Evolutionary conservation across 2,329 filamentous ascomycete genomes (phyloP).

Genomic region (Cladosporium sp.): DNA sequence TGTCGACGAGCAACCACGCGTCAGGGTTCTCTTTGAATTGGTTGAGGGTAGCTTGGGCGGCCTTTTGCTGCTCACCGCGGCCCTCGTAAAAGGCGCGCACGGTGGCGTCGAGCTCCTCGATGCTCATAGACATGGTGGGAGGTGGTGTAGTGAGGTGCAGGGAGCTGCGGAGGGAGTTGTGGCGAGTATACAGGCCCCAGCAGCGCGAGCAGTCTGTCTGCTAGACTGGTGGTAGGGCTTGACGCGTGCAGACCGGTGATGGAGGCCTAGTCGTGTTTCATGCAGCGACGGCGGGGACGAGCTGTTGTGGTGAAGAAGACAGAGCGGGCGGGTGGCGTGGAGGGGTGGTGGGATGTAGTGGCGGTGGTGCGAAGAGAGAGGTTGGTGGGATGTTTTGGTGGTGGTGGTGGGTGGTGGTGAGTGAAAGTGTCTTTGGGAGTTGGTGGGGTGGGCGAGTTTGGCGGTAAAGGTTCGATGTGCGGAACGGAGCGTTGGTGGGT

Average conservation of each 20-base stretch:
- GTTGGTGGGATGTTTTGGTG: no score
- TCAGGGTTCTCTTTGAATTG: slow-evolving; percentile 99
- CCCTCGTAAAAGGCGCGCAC: slow-evolving; percentile 98
- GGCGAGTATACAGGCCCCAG: slow-evolving; percentile 10
- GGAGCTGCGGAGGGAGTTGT: slow-evolving; percentile 1
- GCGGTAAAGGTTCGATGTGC: slow-evolving; percentile 4
- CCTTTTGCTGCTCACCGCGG: slow-evolving; percentile 93
- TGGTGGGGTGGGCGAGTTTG: slow-evolving; percentile 1
- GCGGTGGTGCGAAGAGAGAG: slow-evolving; percentile 9
- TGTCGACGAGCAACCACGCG: slow-evolving; percentile 95
- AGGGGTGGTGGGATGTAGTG: slow-evolving; percentile 6
- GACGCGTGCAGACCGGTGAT: slow-evolving; percentile 30
- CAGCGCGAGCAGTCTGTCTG: slow-evolving; percentile 21
- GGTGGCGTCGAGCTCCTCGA: slow-evolving; percentile 93
- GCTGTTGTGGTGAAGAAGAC: neutral
- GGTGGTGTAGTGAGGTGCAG: neutral
- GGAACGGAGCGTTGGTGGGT: slow-evolving; percentile 3
- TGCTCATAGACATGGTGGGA: slow-evolving; percentile 59
- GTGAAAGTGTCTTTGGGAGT: slow-evolving; percentile 2
- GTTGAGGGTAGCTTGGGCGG: slow-evolving; percentile 87
- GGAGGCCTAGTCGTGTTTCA: slow-evolving; percentile 22
- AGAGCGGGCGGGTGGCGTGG: neutral
- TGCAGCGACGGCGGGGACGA: slow-evolving; percentile 20
- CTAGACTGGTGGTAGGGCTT: slow-evolving; percentile 19
- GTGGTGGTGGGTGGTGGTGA: slow-evolving; percentile 9